Conservation (phyloP, 495 filamentous ascomycete genomes). For the Penicillium waksmanii region DNA sequence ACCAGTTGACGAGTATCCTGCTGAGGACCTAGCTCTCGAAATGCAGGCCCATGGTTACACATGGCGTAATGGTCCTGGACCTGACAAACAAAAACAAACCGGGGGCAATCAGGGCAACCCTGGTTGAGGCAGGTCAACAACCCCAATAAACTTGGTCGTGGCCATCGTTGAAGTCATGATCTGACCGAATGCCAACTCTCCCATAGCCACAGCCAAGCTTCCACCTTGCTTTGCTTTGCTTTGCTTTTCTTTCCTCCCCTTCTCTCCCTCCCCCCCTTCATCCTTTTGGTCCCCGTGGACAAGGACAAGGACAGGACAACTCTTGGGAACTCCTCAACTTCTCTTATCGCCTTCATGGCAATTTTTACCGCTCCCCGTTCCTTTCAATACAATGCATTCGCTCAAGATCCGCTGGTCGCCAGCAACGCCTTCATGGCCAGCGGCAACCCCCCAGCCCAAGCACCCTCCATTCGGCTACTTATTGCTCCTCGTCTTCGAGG, state of each 20-base stretch:
- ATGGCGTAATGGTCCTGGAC: too few relatives aligned
- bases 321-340: constrained; percentile 4
- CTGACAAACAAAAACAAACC: background rate
- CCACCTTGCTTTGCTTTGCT: background rate
- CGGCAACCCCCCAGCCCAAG: constrained; percentile 41
- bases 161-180: background rate
- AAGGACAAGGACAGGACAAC: background rate
- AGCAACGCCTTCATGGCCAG: constrained; percentile 34
- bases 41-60: too few relatives aligned
- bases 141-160: too few relatives aligned
- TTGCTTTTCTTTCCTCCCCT: background rate
- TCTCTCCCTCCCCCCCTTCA: background rate
- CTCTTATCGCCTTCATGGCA: constrained; percentile 41
- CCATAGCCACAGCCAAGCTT: constrained; percentile 8
- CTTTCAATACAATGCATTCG: constrained; percentile 55
- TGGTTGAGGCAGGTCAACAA: too few relatives aligned
- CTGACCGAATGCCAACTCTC: constrained; percentile 5
- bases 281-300: constrained; percentile 8
- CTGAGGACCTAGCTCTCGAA: too few relatives aligned
- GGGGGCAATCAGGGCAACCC: too few relatives aligned
- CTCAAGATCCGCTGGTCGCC: constrained; percentile 39
- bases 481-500: constrained; percentile 88
- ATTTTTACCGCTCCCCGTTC: constrained; percentile 66
- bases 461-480: constrained; percentile 75
- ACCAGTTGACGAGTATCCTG: too few relatives aligned